A percentile compares a stretch with the other conserved stretches of the same genome.
Evolutionary conservation across 2,329 filamentous ascomycete genomes (phyloP).

Genomic region (Pseudogymnoascus destructans): DNA sequence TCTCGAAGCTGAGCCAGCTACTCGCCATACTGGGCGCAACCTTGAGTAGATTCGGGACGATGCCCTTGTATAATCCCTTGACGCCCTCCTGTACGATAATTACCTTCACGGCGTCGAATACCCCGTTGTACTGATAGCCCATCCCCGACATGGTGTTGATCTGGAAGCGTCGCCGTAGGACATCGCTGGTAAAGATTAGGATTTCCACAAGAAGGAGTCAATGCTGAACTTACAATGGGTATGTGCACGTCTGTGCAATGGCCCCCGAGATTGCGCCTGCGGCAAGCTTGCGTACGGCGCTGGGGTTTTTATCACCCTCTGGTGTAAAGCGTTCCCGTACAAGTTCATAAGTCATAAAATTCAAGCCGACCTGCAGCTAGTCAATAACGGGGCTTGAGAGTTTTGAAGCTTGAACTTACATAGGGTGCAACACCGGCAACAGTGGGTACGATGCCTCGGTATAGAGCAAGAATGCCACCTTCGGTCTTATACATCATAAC

Average conservation of each 20-base stretch:
- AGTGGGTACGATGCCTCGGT: conserved; percentile 86
- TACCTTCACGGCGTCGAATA: conserved; percentile 67
- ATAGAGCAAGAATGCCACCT: conserved; percentile 74
- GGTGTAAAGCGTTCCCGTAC: conserved; percentile 73
- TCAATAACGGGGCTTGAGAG: conserved; percentile 15
- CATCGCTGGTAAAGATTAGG: conserved; percentile 47
- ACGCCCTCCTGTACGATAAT: conserved; percentile 78
- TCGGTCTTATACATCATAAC: conserved; percentile 77
- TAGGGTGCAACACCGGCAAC: conserved; percentile 93
- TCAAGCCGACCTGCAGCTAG: conserved; percentile 61
- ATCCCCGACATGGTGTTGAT: conserved; percentile 99
- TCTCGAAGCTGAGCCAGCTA: conserved; percentile 94
- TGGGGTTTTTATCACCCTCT: conserved; percentile 76
- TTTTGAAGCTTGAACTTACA: conserved; percentile 36
- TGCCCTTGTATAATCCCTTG: conserved; percentile 84
- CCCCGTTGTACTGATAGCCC: conserved; percentile 87
- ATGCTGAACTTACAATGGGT: conserved; percentile 66
- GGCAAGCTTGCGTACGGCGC: conserved; percentile 63
- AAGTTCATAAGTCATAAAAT: conserved; percentile 97
- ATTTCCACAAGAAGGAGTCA: conserved; percentile 11
- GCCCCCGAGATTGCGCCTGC: conserved; percentile 92
- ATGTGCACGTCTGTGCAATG: conserved; percentile 93
- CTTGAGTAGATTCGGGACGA: conserved; percentile 88
- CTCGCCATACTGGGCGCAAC: conserved; percentile 98
- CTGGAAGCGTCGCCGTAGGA: conserved; percentile 85